A percentile compares a stretch with the other conserved stretches of the same genome.
These are phyloP conservation scores for Colletotrichum kahawae DNA, from an alignment of 2,329 filamentous ascomycete genomes.

Conservation along the genomic window DNA sequence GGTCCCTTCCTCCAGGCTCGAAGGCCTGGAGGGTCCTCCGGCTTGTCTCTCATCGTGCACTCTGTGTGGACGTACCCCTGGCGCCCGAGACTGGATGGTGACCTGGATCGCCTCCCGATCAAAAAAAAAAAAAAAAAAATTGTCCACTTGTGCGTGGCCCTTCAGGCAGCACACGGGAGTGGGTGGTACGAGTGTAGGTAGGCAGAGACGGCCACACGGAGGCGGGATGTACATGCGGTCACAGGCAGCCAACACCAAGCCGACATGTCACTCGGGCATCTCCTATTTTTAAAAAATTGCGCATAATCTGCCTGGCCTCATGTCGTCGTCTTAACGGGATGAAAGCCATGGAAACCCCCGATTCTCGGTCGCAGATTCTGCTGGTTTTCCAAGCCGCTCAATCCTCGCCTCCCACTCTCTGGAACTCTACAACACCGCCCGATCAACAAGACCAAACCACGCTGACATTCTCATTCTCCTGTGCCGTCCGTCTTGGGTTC, in stretches of 20 bases:
- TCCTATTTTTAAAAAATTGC: conserved; percentile 4
- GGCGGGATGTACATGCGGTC: background rate
- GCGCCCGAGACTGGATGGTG: background rate
- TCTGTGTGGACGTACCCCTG: background rate
- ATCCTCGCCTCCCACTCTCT: background rate
- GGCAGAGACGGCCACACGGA: background rate
- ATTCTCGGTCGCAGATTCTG: background rate
- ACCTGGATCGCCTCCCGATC: background rate
- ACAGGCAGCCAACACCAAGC: background rate
- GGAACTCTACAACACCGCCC: background rate
- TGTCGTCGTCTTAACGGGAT: conserved; percentile 2
- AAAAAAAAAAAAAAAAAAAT: background rate
- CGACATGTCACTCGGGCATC: background rate
- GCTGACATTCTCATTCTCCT: background rate
- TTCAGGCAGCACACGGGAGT: background rate
- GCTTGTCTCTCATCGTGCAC: background rate
- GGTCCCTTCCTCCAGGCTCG: background rate
- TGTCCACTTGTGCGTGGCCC: background rate
- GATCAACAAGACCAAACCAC: background rate
- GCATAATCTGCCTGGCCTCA: conserved; percentile 10
- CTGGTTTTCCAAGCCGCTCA: background rate
- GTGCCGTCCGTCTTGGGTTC: background rate
- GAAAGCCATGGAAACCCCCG: conserved; percentile 13
- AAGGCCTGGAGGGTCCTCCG: background rate
- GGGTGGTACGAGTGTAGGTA: background rate